Percentiles rank a stretch among this genome's conserved stretches.
Conservation (phyloP, 805 yeast species). For the Torulaspora indica region DNA sequence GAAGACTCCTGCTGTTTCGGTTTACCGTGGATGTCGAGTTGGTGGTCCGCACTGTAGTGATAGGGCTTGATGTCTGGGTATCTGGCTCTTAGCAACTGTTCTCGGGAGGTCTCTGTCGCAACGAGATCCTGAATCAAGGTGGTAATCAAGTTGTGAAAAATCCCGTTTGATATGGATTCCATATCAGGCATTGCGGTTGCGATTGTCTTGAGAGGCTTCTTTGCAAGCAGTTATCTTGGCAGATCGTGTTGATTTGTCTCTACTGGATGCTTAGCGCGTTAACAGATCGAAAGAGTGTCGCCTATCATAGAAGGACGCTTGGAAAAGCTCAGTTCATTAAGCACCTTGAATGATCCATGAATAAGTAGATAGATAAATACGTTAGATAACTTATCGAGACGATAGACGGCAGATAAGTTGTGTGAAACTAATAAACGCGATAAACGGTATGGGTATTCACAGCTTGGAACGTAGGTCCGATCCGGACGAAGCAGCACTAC, state of each 20-base stretch:
- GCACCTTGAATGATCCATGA: neutral
- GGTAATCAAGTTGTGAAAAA: slow-evolving; percentile 27
- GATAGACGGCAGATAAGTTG: too few relatives aligned
- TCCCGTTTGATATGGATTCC: slow-evolving; percentile 24
- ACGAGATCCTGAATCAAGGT: slow-evolving; percentile 34
- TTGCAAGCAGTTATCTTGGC: too few relatives aligned
- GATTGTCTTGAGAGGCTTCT: neutral
- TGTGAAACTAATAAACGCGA: too few relatives aligned
- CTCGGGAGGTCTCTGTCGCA: slow-evolving; percentile 26
- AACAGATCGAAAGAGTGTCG: slow-evolving; percentile 1
- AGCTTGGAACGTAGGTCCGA: slow-evolving; percentile 18
- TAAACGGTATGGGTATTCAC: slow-evolving; percentile 5
- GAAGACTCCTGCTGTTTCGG: slow-evolving; percentile 35
- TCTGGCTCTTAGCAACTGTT: slow-evolving; percentile 21
- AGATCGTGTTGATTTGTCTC: neutral
- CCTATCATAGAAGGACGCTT: too few relatives aligned
- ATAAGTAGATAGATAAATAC: slow-evolving; percentile 11
- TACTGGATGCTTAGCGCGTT: neutral
- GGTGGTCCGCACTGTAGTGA: slow-evolving; percentile 26
- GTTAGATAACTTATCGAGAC: neutral
- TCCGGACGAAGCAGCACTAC: slow-evolving; percentile 21
- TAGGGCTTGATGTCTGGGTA: slow-evolving; percentile 29
- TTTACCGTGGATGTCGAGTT: slow-evolving; percentile 28
- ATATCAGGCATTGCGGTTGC: slow-evolving; percentile 12
- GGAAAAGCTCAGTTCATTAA: too few relatives aligned